Conservation (phyloP, 2,329 filamentous ascomycete genomes). For the Aureobasidium sp. region DNA sequence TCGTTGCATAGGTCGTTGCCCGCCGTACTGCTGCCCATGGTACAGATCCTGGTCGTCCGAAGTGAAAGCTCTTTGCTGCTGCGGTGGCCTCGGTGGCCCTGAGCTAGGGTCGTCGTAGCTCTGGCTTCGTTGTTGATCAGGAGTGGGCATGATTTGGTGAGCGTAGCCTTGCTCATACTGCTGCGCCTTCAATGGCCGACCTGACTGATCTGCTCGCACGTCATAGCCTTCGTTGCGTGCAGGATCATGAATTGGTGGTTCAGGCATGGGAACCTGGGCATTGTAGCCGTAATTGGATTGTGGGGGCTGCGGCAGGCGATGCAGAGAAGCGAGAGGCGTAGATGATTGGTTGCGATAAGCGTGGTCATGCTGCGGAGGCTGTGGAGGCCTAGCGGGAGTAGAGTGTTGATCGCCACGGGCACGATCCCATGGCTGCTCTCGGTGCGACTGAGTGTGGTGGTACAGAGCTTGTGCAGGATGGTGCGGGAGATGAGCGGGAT, state of each 20-base stretch:
- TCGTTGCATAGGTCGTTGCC: not conserved
- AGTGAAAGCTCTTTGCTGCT: constrained; percentile 6
- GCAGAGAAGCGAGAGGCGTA: not conserved
- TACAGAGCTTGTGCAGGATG: constrained; percentile 6
- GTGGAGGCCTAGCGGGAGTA: not conserved
- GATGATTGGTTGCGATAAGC: not conserved
- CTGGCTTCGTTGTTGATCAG: constrained; percentile 4
- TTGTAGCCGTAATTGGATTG: not conserved
- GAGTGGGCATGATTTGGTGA: not conserved
- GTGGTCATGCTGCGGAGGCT: not conserved
- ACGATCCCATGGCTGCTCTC: not conserved
- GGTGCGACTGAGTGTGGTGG: not conserved
- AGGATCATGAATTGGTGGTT: not conserved
- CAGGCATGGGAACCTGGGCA: not conserved
- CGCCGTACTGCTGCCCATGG: not conserved
- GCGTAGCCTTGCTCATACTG: not conserved
- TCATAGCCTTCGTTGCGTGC: not conserved
- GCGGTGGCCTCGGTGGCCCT: not conserved
- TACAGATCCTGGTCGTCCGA: not conserved
- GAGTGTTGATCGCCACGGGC: not conserved
- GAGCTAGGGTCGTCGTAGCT: constrained; percentile 2
- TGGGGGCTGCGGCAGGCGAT: not conserved
- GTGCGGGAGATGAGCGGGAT: not conserved
- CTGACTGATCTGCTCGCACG: not conserved
- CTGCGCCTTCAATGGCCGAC: not conserved